A percentile compares a stretch with the other conserved stretches of the same genome.
phyloP scores from a whole-genome alignment of 1,284 basidiomycete species.

The Vanrija pseudolonga region DNA sequence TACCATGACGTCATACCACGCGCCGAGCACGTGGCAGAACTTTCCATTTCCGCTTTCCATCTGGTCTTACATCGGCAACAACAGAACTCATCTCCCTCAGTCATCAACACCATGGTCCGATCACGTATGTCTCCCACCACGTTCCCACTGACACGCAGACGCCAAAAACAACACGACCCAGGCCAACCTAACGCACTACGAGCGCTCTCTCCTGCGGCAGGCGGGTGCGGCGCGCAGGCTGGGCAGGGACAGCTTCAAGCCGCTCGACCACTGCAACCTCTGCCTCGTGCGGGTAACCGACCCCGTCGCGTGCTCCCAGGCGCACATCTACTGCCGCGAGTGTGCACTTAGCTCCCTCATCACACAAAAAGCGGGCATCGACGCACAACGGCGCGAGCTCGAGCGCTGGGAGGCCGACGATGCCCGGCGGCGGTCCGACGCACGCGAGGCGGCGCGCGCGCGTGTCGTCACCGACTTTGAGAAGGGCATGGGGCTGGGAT shows the following conservation, averaged over 20 bases:
- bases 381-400: constrained; percentile 71
- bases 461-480: constrained; percentile 83
- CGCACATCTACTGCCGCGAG: constrained; percentile 84
- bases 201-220: constrained; percentile 43
- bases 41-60: neutral
- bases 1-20: no score
- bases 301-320: constrained; percentile 73
- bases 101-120: constrained; percentile 14
- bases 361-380: constrained; percentile 83
- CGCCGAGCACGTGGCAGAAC: no score
- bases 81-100: neutral
- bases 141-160: constrained; percentile 27
- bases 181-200: constrained; percentile 46
- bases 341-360: constrained; percentile 55
- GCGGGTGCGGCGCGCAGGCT: constrained; percentile 60
- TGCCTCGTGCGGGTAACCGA: constrained; percentile 75
- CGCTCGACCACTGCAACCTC: constrained; percentile 78
- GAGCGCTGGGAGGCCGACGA: constrained; percentile 69
- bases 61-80: neutral
- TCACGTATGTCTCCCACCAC: constrained; percentile 12
- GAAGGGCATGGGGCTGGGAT: constrained; percentile 60
- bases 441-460: constrained; percentile 68
- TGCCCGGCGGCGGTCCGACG: constrained; percentile 65
- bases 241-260: constrained; percentile 84
- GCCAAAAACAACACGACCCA: constrained; percentile 47